Evolutionary conservation across 2,329 filamentous ascomycete genomes (phyloP).

Genomic region (Fusarium acutatum): DNA sequence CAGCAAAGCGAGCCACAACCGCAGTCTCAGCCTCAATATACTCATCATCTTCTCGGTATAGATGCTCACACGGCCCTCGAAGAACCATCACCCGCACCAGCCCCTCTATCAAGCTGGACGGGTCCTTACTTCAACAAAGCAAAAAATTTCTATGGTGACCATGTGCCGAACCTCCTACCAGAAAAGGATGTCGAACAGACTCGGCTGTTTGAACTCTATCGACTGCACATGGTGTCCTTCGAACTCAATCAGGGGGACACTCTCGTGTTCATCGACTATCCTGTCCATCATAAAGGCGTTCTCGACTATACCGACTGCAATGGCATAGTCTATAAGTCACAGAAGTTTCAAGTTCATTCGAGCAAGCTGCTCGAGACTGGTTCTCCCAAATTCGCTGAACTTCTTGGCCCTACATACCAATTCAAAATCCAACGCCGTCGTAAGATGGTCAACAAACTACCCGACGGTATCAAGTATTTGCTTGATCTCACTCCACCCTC

Average conservation of each 20-base stretch:
- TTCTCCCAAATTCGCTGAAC: conserved; percentile 57
- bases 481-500: conserved; percentile 70
- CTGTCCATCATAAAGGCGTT: conserved; percentile 27
- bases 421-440: conserved; percentile 50
- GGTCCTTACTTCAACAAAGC: conserved; percentile 33
- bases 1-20: background rate
- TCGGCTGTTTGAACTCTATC: conserved; percentile 41
- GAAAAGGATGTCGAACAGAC: conserved; percentile 22
- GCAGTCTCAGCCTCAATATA: background rate
- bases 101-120: conserved; percentile 18
- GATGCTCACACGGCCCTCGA: background rate
- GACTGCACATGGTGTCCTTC: conserved; percentile 38
- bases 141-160: background rate
- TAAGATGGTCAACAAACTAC: conserved; percentile 47
- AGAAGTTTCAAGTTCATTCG: conserved; percentile 56
- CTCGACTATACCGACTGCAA: conserved; percentile 46
- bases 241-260: conserved; percentile 53
- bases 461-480: conserved; percentile 62
- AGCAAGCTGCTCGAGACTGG: conserved; percentile 55
- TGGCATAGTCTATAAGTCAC: conserved; percentile 45
- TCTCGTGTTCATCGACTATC: conserved; percentile 55
- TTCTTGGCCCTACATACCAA: conserved; percentile 55
- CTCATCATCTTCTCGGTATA: background rate
- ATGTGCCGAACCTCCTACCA: conserved; percentile 13
- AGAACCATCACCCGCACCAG: background rate